phyloP scores from a whole-genome alignment of 2,329 filamentous ascomycete species.

The Calonectria naviculata region DNA sequence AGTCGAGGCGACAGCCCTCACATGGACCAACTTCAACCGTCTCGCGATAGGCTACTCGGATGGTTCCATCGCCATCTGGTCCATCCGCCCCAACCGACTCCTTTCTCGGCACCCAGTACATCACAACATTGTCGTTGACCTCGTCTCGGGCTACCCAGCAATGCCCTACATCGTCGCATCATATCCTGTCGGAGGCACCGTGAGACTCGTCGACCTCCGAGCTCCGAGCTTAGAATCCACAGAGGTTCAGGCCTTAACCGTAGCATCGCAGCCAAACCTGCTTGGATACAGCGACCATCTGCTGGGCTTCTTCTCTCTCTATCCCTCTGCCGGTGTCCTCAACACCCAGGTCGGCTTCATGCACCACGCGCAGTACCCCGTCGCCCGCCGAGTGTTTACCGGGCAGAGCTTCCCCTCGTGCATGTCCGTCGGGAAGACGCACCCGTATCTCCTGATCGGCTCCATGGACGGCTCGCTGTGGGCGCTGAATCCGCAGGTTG shows the following conservation, averaged over 20 bases:
- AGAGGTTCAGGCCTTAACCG: conserved; percentile 61
- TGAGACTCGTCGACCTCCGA: conserved; percentile 64
- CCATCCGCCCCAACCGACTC: conserved; percentile 59
- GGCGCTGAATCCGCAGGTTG: conserved; percentile 53
- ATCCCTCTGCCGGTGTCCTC: conserved; percentile 63
- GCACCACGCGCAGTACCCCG: conserved; percentile 63
- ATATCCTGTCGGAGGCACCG: conserved; percentile 63
- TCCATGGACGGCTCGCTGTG: conserved; percentile 65
- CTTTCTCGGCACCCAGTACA: conserved; percentile 66
- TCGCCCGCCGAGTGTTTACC: conserved; percentile 63
- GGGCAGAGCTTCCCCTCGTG: conserved; percentile 62
- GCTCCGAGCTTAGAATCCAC: conserved; percentile 64
- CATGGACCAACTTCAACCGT: conserved; percentile 67
- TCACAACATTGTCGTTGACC: conserved; percentile 63
- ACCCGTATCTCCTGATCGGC: conserved; percentile 66
- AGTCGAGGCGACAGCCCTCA: conserved; percentile 62
- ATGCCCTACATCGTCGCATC: conserved; percentile 67
- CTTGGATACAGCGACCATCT: conserved; percentile 67
- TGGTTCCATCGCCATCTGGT: conserved; percentile 68
- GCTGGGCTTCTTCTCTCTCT: conserved; percentile 64
- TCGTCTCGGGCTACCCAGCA: conserved; percentile 67
- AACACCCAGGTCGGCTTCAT: conserved; percentile 65
- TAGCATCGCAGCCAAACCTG: conserved; percentile 64
- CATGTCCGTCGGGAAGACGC: conserved; percentile 60
- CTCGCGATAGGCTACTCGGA: conserved; percentile 67